Base-by-base conservation (phyloP, 1,284 basidiomycete genomes). In the Sporisorium graminicola region DNA sequence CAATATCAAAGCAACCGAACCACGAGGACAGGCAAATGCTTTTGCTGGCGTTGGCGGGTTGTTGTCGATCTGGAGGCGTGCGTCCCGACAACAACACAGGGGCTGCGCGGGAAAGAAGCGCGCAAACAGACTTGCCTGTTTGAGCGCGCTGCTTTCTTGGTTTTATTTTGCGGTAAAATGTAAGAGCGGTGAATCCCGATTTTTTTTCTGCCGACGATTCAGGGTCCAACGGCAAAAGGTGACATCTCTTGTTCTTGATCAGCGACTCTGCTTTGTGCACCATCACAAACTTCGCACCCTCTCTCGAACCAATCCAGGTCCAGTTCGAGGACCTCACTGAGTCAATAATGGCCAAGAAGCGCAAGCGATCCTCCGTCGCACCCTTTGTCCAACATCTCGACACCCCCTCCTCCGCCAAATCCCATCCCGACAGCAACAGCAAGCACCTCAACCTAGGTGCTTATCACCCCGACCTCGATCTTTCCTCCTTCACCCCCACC, bases 401-500 rank as follows among this genome's bases (percentile, higher is more conserved):
- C 40, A 14, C 43, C 14, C 12, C 26, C 5, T 24, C 44, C 27
- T 27, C 52, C 24, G 4, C 43, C 26, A n/a, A n/a, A n/a, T 40
- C 14, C 4, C 20, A 2, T 14, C 26, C 18, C 24, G 29, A 13
- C n/a, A n/a, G 26, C 27, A 50, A 13, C n/a, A n/a, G 26, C 27
- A 50, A 33, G 10, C 31, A 51, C 22, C 53, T 59, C 52, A 73
- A 73, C 10, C 63, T 74, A 22, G 26, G 29, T 12, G 72, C 65
- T 16, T 74, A 74, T 24, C 72, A 74, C 40, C 66, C 66, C 5
- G 55, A 74, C 16, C 58, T 74, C 20, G 50, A 58, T 47, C 40
- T 33, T 14, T 10, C 49, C n/a, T 27, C 26, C 14, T 49, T 61
- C 24, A n/a, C 40, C 5, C 7, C 31, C 16, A 5, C 27, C 6